These are phyloP conservation scores for Metschnikowia chrysomelidarum DNA, from an alignment of 805 yeast species.

Conservation along the genomic window DNA sequence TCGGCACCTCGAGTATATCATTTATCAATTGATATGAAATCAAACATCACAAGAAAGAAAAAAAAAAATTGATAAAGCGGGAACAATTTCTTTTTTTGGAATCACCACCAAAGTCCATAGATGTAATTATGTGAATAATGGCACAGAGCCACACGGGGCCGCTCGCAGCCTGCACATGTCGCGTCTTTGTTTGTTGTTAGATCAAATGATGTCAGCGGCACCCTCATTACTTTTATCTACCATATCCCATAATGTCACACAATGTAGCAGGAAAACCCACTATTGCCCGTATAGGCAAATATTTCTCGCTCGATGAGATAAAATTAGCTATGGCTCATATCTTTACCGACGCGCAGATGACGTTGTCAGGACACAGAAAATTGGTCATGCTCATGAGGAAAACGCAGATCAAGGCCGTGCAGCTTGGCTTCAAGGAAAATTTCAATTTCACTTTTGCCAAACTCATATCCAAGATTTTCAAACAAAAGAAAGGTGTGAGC, in stretches of 20 bases:
- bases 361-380: conserved; percentile 75
- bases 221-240: conserved; percentile 46
- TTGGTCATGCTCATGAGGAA: conserved; percentile 62
- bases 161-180: conserved; percentile 10
- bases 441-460: conserved; percentile 62
- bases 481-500: conserved; percentile 64
- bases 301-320: conserved; percentile 10
- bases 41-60: no score
- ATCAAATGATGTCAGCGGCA: conserved; percentile 73
- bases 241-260: conserved; percentile 26
- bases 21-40: no score
- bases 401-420: conserved; percentile 54
- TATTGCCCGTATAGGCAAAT: conserved; percentile 11
- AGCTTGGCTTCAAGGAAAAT: conserved; percentile 50
- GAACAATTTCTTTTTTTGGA: no score
- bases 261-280: conserved; percentile 17
- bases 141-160: no score
- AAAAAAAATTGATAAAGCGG: no score
- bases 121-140: no score
- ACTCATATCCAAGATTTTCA: conserved; percentile 61
- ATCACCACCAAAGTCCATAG: no score
- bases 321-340: conserved; percentile 54
- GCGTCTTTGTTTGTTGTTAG: conserved; percentile 7
- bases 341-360: conserved; percentile 76
- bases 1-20: no score